phyloP scores from a whole-genome alignment of 768 basidiomycete species.

The Tulasnella calospora region DNA sequence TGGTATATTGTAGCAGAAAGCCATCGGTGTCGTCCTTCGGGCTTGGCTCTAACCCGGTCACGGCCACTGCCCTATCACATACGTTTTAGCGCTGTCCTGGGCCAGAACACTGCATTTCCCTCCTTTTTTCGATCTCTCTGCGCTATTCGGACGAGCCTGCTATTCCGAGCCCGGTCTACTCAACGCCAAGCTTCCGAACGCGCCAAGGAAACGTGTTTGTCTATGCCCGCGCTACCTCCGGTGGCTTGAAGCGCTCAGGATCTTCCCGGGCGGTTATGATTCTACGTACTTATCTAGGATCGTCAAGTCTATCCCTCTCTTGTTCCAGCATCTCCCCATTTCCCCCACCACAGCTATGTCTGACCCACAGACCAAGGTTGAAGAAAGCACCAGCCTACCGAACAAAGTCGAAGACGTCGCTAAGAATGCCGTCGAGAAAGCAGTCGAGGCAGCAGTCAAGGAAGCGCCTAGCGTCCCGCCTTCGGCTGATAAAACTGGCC shows the following conservation, averaged over 20 bases:
- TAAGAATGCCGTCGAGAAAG: neutral
- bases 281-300: neutral
- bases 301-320: neutral
- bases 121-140: too few species aligned
- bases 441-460: neutral
- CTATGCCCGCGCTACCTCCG: slow-evolving; percentile 3
- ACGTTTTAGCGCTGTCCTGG: too few species aligned
- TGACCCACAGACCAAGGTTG: neutral
- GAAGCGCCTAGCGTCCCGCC: neutral
- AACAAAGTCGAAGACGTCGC: neutral
- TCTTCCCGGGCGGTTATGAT: too few species aligned
- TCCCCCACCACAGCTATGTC: neutral
- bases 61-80: too few species aligned
- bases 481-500: neutral
- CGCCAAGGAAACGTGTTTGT: neutral
- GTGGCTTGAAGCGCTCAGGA: neutral
- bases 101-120: too few species aligned
- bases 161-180: too few species aligned
- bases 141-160: too few species aligned
- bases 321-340: neutral
- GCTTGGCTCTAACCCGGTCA: too few species aligned
- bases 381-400: neutral
- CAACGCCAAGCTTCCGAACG: too few species aligned
- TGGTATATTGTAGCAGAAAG: too few species aligned
- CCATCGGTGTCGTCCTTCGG: too few species aligned